Conservation (phyloP, 2,329 filamentous ascomycete genomes). For the Pyrenochaeta sp. region DNA sequence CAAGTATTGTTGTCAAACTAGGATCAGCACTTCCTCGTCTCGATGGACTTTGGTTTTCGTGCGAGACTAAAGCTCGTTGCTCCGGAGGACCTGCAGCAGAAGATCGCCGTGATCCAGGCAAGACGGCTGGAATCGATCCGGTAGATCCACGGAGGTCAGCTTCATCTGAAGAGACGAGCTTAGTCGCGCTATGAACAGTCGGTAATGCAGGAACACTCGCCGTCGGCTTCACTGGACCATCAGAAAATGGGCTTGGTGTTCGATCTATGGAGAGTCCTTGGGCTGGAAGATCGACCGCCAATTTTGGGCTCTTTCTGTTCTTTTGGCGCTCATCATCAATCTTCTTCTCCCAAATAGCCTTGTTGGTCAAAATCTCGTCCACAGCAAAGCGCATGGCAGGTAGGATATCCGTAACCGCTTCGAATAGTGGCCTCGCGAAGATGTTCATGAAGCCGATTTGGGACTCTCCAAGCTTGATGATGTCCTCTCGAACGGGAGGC, state of each 20-base stretch:
- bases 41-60: slow-evolving; percentile 46
- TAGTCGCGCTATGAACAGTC: slow-evolving; percentile 15
- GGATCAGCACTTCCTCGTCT: slow-evolving; percentile 50
- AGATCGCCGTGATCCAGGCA: slow-evolving; percentile 38
- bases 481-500: slow-evolving; percentile 82
- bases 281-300: slow-evolving; percentile 33
- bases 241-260: slow-evolving; percentile 46
- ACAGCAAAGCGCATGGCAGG: slow-evolving; percentile 86
- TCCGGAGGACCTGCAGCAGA: slow-evolving; percentile 36
- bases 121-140: slow-evolving; percentile 32
- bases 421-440: slow-evolving; percentile 91
- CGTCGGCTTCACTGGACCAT: slow-evolving; percentile 25
- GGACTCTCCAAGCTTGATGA: slow-evolving; percentile 81
- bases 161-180: slow-evolving; percentile 22
- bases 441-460: slow-evolving; percentile 97
- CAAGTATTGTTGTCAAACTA: slow-evolving; percentile 50
- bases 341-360: slow-evolving; percentile 73
- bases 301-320: slow-evolving; percentile 46
- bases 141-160: slow-evolving; percentile 37
- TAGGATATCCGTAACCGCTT: slow-evolving; percentile 84
- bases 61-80: slow-evolving; percentile 27
- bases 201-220: slow-evolving; percentile 15
- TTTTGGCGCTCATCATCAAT: slow-evolving; percentile 70
- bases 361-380: slow-evolving; percentile 81
- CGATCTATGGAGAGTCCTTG: slow-evolving; percentile 37